Base-by-base conservation (phyloP, 2,329 filamentous ascomycete genomes). In the Aureobasidium vineae region DNA sequence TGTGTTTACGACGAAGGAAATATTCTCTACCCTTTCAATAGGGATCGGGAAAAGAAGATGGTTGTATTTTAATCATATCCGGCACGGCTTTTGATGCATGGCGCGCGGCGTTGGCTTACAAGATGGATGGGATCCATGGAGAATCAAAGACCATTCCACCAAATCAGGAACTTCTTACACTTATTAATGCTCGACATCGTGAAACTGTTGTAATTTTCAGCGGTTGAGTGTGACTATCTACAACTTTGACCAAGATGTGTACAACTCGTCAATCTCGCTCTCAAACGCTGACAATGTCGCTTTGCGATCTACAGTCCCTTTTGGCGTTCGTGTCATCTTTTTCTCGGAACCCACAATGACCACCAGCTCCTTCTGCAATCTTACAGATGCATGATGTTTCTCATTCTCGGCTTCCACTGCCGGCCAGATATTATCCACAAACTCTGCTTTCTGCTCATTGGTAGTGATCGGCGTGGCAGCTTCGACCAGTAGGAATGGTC, bases 41-140 rank as follows among this genome's bases (percentile, higher is more conserved):
- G 28, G 23, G 28, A 43, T 19, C 33, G 41, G 52, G 7, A 7
- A 57, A 28, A 40, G 16, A 28, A 59, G 50, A 57, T 49, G 56
- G 50, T 38, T 63, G 38, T 61, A 49, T 61, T 63, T 64, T 50
- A 56, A 50, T 50, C 56, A 54, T 53, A 63, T 52, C 40, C 57
- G 60, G 50, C 52, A 63, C 40, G 49, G 49, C 28, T 53, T 53
- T 43, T 67, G 59, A 67, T 64, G 66, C 66, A 67, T 67, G 66
- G 66, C 66, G 66, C 60, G 66, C 45, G 66, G 66, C 66, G 66
- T 67, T 66, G 63, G 52, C 53, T 63, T 63, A 63, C 60, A 63
- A 53, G 33, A 53, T 53, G 60, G 47, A 63, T 43, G 56, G 56
- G 36, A 36, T 16, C 43, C 5, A 47, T 60, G 41, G 56, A 60